Conservation (phyloP, 106 monocot genomes). For the Gastrodia elata region DNA sequence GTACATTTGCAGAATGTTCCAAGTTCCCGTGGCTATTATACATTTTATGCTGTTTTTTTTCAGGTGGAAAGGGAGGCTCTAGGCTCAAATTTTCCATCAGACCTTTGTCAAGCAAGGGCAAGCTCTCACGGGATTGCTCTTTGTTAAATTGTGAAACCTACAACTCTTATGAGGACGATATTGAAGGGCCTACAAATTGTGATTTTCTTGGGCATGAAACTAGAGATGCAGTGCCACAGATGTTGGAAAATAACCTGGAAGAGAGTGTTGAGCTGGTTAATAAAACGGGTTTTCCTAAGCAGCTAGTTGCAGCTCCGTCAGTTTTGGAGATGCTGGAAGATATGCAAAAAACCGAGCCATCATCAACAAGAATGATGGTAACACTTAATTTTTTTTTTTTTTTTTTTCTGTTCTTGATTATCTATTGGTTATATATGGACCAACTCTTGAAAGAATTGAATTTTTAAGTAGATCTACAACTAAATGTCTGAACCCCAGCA, state of each 20-base stretch:
- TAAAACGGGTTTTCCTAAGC: not conserved
- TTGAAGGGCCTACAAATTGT: not conserved
- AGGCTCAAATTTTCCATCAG: constrained; percentile 3
- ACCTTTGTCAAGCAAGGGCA: not conserved
- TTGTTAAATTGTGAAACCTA: not conserved
- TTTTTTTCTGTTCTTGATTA: not conserved
- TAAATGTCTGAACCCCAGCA: not conserved
- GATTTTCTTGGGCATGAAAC: not conserved
- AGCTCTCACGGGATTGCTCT: not conserved
- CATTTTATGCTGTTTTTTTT: not conserved
- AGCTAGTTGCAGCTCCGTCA: not conserved
- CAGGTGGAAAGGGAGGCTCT: not conserved
- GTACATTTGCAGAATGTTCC: not conserved
- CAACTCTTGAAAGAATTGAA: not conserved
- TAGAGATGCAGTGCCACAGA: not conserved
- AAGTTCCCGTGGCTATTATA: not conserved
- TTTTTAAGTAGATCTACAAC: not conserved
- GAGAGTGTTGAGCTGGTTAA: not conserved
- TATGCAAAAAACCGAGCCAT: constrained; percentile 1
- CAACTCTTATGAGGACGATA: constrained; percentile 6
- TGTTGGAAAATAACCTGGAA: not conserved
- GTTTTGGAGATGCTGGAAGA: constrained; percentile 3
- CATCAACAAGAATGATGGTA: not conserved
- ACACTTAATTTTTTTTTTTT: not conserved
- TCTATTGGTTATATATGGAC: not conserved